These are phyloP conservation scores for Macadamia tetraphylla DNA, from an alignment of 164 flowering plant species.

Conservation along the genomic window DNA sequence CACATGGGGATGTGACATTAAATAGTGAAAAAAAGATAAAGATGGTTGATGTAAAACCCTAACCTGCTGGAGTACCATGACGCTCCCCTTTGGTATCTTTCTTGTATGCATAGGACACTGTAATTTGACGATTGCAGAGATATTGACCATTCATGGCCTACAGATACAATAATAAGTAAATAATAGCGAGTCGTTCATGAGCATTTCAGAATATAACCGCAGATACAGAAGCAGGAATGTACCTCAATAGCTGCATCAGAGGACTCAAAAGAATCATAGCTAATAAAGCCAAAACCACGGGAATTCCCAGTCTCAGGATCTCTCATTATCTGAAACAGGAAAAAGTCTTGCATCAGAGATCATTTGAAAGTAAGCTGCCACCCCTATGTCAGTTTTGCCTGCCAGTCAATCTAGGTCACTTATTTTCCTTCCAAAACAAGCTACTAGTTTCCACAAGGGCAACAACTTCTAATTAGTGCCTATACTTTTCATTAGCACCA, in stretches of 20 bases:
- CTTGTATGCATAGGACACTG: conserved; percentile 85
- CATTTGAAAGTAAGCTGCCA: conserved; percentile 3
- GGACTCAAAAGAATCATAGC: conserved; percentile 98
- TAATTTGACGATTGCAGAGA: conserved; percentile 70
- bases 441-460: too few species aligned
- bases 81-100: conserved; percentile 96
- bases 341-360: conserved; percentile 6
- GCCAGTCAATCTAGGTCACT: too few species aligned
- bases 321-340: conserved; percentile 78
- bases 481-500: too few species aligned
- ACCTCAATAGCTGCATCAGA: conserved; percentile 99
- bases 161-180: conserved; percentile 8
- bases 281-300: conserved; percentile 96
- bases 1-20: neutral
- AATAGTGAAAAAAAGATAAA: neutral
- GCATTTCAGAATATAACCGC: neutral
- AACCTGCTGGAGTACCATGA: conserved; percentile 99
- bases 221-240: conserved; percentile 4
- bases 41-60: neutral
- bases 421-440: too few species aligned
- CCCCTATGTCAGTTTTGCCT: too few species aligned
- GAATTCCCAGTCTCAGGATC: conserved; percentile 99
- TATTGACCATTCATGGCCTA: conserved; percentile 89
- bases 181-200: neutral
- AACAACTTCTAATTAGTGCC: too few species aligned